A percentile compares a stretch with the other conserved stretches of the same genome.
Conservation (phyloP, 1,284 basidiomycete genomes). For the Quambalaria eucalypti region DNA sequence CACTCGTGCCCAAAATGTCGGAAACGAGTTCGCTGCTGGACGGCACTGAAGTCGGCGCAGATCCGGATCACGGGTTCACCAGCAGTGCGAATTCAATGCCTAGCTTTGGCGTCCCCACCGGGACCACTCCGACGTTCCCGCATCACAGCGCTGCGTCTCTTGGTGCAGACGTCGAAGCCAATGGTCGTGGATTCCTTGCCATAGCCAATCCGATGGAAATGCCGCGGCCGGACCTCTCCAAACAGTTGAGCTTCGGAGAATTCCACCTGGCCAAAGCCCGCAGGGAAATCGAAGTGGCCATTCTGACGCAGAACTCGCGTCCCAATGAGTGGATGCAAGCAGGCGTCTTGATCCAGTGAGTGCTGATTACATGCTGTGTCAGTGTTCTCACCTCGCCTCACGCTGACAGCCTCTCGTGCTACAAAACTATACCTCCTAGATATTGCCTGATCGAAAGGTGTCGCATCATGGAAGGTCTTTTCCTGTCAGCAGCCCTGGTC, state of each 20-base stretch:
- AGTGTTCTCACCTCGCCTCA: too few species aligned
- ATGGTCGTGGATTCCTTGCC: not conserved
- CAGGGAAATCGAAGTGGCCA: slow-evolving; percentile 4
- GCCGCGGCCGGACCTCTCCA: not conserved
- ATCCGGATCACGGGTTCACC: too few species aligned
- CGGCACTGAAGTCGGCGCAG: not conserved
- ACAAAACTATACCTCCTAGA: not conserved
- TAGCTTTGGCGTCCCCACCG: too few species aligned
- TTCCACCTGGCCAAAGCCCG: slow-evolving; percentile 11
- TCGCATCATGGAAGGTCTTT: not conserved
- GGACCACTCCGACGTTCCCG: too few species aligned
- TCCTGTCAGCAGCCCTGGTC: slow-evolving; percentile 1
- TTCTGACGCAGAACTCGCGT: slow-evolving; percentile 1
- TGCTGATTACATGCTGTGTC: too few species aligned
- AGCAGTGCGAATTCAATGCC: too few species aligned
- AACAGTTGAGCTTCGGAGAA: slow-evolving; percentile 5
- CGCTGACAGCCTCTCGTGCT: too few species aligned
- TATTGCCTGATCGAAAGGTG: not conserved
- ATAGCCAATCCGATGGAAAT: not conserved
- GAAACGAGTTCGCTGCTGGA: too few species aligned
- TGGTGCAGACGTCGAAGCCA: not conserved
- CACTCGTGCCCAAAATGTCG: not conserved
- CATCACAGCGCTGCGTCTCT: not conserved
- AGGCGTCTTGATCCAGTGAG: slow-evolving; percentile 2
- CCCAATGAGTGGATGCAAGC: slow-evolving; percentile 12